Base-by-base conservation (phyloP, 1,284 basidiomycete genomes). In the Cerrena zonata region DNA sequence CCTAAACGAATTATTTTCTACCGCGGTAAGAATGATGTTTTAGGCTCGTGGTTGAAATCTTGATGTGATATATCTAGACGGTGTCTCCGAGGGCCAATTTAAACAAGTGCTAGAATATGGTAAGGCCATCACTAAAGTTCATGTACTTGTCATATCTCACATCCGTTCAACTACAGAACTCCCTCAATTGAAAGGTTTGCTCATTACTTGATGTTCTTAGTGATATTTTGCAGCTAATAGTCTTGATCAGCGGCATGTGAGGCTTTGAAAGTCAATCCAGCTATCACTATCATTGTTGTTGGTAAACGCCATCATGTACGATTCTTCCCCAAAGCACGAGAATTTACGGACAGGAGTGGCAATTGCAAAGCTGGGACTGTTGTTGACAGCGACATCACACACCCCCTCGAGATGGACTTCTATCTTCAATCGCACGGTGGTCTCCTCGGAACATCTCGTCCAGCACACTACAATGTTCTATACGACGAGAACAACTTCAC, bases 1-100 rank as follows among this genome's bases (percentile, higher is more conserved):
- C 85, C 86, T 1, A 79, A 77, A 54, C 76, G 86, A 4, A 79
- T 89, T 51, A 81, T 89, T 44, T 86, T 89, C 67, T 89, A 84
- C 60, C 76, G 86, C 56, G 84, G 84, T 82, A 57, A 18, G 69
- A 58, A n/a, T n/a, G n/a, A n/a, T n/a, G n/a, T n/a, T n/a, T n/a
- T n/a, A n/a, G n/a, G n/a, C n/a, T 30, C 13, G 4, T 25, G 13
- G 48, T 48, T 2, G 56, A 18, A 34, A 40, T 49, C n/a, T 40
- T 25, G n/a, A n/a, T n/a, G n/a, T n/a, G n/a, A n/a, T n/a, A n/a
- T n/a, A n/a, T 55, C 12, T 54, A 85, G 86, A 89, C 59, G 87
- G 88, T 59, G 87, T 89, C 22, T 87, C 84, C 4, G 87, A 90
- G 65, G 88, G 88, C 3, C 85, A 89, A 56, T 89, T 89, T 61